A percentile compares a stretch with the other conserved stretches of the same genome.
Conservation (phyloP, 2,329 filamentous ascomycete genomes). For the Trichocomaceae sp. region DNA sequence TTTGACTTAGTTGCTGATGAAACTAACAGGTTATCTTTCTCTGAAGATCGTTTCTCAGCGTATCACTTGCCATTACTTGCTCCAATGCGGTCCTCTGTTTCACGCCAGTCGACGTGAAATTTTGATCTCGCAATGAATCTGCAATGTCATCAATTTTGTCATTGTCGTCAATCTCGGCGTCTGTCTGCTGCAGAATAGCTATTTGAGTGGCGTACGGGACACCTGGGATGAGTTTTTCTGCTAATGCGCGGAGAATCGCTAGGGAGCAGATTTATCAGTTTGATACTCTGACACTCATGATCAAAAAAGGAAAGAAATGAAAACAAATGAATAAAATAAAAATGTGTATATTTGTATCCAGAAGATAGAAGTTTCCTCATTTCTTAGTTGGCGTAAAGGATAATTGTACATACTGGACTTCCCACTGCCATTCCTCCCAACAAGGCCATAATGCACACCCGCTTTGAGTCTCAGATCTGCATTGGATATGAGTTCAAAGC, state of each 20-base stretch:
- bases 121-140: slow-evolving; percentile 10
- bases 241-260: slow-evolving; percentile 68
- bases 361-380: too few species aligned
- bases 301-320: too few species aligned
- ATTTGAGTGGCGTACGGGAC: slow-evolving; percentile 61
- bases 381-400: too few species aligned
- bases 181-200: slow-evolving; percentile 63
- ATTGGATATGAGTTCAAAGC: slow-evolving; percentile 60
- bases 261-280: background rate
- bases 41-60: slow-evolving; percentile 47
- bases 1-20: too few species aligned
- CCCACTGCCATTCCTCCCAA: slow-evolving; percentile 74
- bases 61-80: slow-evolving; percentile 55
- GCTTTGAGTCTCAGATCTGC: slow-evolving; percentile 66
- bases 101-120: slow-evolving; percentile 13
- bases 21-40: slow-evolving; percentile 54
- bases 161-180: slow-evolving; percentile 23
- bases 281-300: background rate
- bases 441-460: slow-evolving; percentile 66
- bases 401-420: slow-evolving; percentile 60
- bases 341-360: too few species aligned
- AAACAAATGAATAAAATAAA: too few species aligned
- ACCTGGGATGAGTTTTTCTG: slow-evolving; percentile 70
- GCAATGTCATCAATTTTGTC: slow-evolving; percentile 13
- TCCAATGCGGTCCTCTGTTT: slow-evolving; percentile 51